phyloP scores from a whole-genome alignment of 2,329 filamentous ascomycete species.

The Rhexocercosporidium sp. region DNA sequence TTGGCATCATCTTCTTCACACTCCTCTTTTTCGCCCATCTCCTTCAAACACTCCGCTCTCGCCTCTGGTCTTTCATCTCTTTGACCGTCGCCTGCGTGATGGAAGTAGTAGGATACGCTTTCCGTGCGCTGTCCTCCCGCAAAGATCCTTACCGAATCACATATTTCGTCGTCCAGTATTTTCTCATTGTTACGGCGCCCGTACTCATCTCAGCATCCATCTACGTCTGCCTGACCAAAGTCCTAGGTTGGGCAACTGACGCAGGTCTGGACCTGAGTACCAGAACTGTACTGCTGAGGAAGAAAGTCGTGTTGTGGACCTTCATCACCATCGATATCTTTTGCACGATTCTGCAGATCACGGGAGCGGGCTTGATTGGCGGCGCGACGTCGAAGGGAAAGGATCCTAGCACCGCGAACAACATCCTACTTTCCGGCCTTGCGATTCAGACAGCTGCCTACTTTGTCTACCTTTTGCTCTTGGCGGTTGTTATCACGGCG shows the following conservation, averaged over 20 bases:
- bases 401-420: constrained; percentile 57
- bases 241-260: constrained; percentile 46
- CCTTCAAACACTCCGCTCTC: constrained; percentile 40
- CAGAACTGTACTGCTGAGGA: constrained; percentile 44
- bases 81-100: constrained; percentile 45
- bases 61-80: constrained; percentile 54
- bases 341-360: constrained; percentile 57
- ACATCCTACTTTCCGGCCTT: constrained; percentile 60
- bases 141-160: constrained; percentile 58
- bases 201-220: constrained; percentile 62
- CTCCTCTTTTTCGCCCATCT: constrained; percentile 49
- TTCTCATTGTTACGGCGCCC: constrained; percentile 64
- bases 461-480: constrained; percentile 51
- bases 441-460: constrained; percentile 60
- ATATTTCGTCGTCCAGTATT: constrained; percentile 64
- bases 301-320: constrained; percentile 53
- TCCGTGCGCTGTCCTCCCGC: constrained; percentile 53
- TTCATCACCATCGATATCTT: constrained; percentile 61
- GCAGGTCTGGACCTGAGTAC: constrained; percentile 27
- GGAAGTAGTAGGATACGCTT: constrained; percentile 56
- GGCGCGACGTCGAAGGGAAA: constrained; percentile 52
- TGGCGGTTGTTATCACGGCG: constrained; percentile 25
- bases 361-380: constrained; percentile 60
- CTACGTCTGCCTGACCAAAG: constrained; percentile 57
- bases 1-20: constrained; percentile 11